Evolutionary conservation across 2,329 filamentous ascomycete species (phyloP).

Genomic region (Trichoderma sp.): DNA sequence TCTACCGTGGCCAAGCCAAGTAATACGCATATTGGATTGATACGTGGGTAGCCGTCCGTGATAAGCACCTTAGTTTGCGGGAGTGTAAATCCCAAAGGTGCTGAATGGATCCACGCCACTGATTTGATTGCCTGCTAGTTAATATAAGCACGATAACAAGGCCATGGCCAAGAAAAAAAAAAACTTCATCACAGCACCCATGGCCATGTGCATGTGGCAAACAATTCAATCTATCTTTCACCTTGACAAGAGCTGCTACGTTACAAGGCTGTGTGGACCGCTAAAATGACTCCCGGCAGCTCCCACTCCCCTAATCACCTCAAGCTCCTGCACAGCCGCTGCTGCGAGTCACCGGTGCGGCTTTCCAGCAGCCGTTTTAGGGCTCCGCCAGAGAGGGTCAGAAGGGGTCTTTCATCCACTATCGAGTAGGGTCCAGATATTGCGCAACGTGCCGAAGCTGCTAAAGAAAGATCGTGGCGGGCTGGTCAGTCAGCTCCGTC

Average conservation of each 20-base stretch:
- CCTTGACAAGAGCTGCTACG: background rate
- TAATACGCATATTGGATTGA: background rate
- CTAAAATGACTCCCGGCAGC: background rate
- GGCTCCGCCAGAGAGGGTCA: background rate
- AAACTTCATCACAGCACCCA: background rate
- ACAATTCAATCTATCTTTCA: background rate
- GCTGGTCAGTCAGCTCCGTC: background rate
- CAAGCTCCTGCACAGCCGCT: background rate
- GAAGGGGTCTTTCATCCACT: background rate
- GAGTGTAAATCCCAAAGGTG: background rate
- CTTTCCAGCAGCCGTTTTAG: background rate
- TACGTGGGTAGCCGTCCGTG: background rate
- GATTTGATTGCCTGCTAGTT: background rate
- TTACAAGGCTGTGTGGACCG: background rate
- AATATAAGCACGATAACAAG: background rate
- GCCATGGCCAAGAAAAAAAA: background rate
- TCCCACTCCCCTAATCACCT: background rate
- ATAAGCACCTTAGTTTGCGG: conserved; percentile 9
- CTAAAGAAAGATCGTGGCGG: background rate
- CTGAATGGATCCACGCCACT: background rate
- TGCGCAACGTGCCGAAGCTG: background rate
- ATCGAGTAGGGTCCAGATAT: background rate
- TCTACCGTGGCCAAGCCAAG: background rate
- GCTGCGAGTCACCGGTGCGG: background rate
- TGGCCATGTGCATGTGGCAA: background rate